A percentile compares a stretch with the other conserved stretches of the same genome.
Evolutionary conservation across 345 rosid genomes (phyloP).

Genomic region (Aquilaria sinensis): DNA sequence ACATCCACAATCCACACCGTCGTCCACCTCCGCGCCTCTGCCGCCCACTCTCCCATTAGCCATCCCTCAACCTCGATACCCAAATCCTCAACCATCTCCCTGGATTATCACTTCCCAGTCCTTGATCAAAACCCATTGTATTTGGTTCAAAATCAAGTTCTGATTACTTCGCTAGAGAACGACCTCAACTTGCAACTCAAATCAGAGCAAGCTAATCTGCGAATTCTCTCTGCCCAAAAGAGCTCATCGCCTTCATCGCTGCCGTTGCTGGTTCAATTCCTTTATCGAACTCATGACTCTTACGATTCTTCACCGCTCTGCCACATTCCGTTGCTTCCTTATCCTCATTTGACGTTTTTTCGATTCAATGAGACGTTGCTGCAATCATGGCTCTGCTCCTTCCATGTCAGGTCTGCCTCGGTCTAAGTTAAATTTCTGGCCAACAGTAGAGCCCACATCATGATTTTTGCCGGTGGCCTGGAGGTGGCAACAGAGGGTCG

Average conservation of each 20-base stretch:
- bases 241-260: not conserved
- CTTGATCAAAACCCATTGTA: slow-evolving; percentile 24
- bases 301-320: too few relatives aligned
- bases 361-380: slow-evolving; percentile 43
- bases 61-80: too few relatives aligned
- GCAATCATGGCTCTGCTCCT: slow-evolving; percentile 78
- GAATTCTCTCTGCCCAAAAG: not conserved
- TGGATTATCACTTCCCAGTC: slow-evolving; percentile 52
- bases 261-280: slow-evolving; percentile 12
- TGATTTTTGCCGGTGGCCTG: too few relatives aligned
- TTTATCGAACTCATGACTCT: not conserved
- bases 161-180: slow-evolving; percentile 1
- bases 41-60: too few relatives aligned
- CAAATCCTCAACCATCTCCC: slow-evolving; percentile 19
- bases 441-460: too few relatives aligned
- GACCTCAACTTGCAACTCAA: slow-evolving; percentile 10
- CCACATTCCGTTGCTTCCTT: not conserved
- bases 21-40: too few relatives aligned
- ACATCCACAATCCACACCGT: too few relatives aligned
- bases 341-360: slow-evolving; percentile 23
- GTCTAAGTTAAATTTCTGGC: not conserved
- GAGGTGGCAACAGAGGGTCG: too few relatives aligned
- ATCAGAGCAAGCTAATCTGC: slow-evolving; percentile 12
- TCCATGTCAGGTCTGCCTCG: slow-evolving; percentile 59
- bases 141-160: slow-evolving; percentile 28